These are phyloP conservation scores for Suillus placidus DNA, from an alignment of 768 basidiomycete species.

Conservation along the genomic window DNA sequence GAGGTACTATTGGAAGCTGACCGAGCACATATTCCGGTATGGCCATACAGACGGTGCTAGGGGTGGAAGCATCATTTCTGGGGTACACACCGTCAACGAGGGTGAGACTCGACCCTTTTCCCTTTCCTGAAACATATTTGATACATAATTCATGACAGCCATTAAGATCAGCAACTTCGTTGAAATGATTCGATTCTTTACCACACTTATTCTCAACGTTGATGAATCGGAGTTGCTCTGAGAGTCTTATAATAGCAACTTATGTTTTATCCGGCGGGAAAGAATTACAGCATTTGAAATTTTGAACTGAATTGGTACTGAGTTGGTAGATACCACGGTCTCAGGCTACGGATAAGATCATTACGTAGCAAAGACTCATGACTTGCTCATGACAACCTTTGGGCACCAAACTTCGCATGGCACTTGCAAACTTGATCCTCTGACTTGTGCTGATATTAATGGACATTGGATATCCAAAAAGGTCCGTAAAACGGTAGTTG, in stretches of 20 bases:
- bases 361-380: neutral
- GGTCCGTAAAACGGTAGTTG: neutral
- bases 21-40: slow-evolving; percentile 72
- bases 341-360: neutral
- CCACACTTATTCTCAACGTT: slow-evolving; percentile 66
- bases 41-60: slow-evolving; percentile 38
- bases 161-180: slow-evolving; percentile 55
- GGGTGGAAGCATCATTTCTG: slow-evolving; percentile 35
- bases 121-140: neutral
- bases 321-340: neutral
- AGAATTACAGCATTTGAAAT: neutral
- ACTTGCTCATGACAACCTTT: neutral
- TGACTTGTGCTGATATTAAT: neutral
- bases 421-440: neutral
- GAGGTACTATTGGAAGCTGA: slow-evolving; percentile 46
- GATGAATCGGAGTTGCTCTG: slow-evolving; percentile 49
- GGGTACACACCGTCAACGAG: slow-evolving; percentile 76
- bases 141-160: slow-evolving; percentile 35
- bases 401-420: neutral
- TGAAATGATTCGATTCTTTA: slow-evolving; percentile 69
- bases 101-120: slow-evolving; percentile 40
- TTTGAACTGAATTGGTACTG: neutral
- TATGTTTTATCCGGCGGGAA: neutral
- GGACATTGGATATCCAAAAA: neutral
- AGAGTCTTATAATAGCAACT: neutral